Base-by-base conservation (phyloP, 202 grass and related monocot genomes). In the Brachypodium distachyon region DNA sequence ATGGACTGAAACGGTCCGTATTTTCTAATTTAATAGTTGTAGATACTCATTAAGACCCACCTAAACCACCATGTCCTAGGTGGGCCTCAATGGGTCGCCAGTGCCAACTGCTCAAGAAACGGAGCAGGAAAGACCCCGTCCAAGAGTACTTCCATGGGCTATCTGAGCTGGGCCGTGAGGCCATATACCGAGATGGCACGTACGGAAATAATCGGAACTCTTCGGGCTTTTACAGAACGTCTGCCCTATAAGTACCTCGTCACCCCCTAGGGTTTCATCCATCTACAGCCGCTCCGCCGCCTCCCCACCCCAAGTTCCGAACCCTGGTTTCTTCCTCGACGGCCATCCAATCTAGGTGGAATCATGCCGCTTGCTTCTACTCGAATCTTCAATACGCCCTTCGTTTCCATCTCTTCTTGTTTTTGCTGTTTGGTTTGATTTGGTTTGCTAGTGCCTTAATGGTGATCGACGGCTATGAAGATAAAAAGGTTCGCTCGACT, bases 401-500 rank as follows among this genome's bases (percentile, higher is more conserved):
- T n/a, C n/a, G n/a, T n/a, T n/a, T n/a, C n/a, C n/a, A n/a, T n/a
- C 3, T 2, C 9, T 26, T 29, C n/a, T 11, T 28, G 3, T 0
- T n/a, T 66, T 39, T 54, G 33, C 4, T 25, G 22, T 7, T 57
- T 16, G 2, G 0, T 21, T 21, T 21, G 19, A 11, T n/a, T 3
- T 7, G 25, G 0, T 0, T 43, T 57, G 13, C 3, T 49, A 0
- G 0, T 56, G 53, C n/a, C n/a, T 58, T 31, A 13, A 58, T 2
- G 23, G 22, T 1, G 18, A 22, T 4, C 4, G 46, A 12, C 13
- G 79, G 58, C 59, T 31, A 83, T 73, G 79, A 87, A 33, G 85
- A 87, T 73, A 61, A 82, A 81, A 48, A 29, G 78, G 84, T 82
- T 82, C 78, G 65, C 78, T 87, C 65, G 78, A 82, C 84, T 87